These are phyloP conservation scores for Scleromitrula shiraiana DNA, from an alignment of 2,329 filamentous ascomycete genomes.

Conservation along the genomic window DNA sequence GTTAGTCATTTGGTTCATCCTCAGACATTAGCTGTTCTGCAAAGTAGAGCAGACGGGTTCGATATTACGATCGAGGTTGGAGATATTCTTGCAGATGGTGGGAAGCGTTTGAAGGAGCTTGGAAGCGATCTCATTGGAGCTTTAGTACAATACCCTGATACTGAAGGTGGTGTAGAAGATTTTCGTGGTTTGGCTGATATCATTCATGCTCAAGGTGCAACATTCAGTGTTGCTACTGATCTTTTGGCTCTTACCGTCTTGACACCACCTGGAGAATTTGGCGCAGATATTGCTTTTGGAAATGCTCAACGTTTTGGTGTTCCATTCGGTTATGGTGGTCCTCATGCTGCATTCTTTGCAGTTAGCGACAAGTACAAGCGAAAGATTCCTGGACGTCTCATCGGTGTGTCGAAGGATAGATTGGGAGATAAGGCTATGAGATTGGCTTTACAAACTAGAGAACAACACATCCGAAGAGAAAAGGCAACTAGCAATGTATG, in stretches of 20 bases:
- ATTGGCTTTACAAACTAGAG: slow-evolving; percentile 81
- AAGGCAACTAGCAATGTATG: slow-evolving; percentile 98
- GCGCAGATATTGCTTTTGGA: slow-evolving; percentile 90
- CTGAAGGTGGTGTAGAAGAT: slow-evolving; percentile 70
- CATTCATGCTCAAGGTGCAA: slow-evolving; percentile 69
- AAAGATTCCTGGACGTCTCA: slow-evolving; percentile 83
- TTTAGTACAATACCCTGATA: slow-evolving; percentile 92
- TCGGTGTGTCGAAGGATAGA: slow-evolving; percentile 87
- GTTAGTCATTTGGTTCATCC: slow-evolving; percentile 78
- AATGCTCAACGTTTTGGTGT: slow-evolving; percentile 88
- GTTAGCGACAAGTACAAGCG: slow-evolving; percentile 87
- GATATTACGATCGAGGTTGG: slow-evolving; percentile 69
- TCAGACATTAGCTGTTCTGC: slow-evolving; percentile 76
- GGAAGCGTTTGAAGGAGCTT: slow-evolving; percentile 60
- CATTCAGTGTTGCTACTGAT: slow-evolving; percentile 84
- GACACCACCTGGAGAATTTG: slow-evolving; percentile 87
- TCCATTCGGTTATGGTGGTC: slow-evolving; percentile 84
- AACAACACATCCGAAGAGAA: slow-evolving; percentile 92
- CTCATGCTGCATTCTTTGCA: slow-evolving; percentile 95
- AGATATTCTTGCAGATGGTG: slow-evolving; percentile 60
- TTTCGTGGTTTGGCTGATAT: slow-evolving; percentile 66
- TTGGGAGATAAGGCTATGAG: slow-evolving; percentile 74
- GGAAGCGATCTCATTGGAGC: slow-evolving; percentile 82
- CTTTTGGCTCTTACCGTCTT: slow-evolving; percentile 79
- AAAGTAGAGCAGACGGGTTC: slow-evolving; percentile 83